Evolutionary conservation across 2,329 filamentous ascomycete genomes (phyloP).

Genomic region (Lachnellula cervina): DNA sequence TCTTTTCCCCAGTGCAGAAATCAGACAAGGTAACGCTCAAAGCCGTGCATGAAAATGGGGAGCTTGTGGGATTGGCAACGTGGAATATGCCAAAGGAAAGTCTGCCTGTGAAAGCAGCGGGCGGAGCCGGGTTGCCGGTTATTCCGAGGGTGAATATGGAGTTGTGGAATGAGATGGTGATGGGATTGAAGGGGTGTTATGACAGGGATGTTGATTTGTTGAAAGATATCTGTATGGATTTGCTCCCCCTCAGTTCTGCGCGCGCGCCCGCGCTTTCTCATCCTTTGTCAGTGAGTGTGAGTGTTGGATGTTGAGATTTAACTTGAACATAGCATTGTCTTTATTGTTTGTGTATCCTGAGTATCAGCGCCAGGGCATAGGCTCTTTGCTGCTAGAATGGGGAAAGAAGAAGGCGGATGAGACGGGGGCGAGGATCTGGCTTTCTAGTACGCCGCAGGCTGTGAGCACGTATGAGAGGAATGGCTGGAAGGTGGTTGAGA

Average conservation of each 20-base stretch:
- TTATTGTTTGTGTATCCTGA: constrained; percentile 19
- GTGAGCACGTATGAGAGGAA: constrained; percentile 19
- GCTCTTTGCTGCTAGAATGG: constrained; percentile 11
- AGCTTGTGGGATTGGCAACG: constrained; percentile 14
- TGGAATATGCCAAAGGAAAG: constrained; percentile 15
- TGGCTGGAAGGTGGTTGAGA: constrained; percentile 29
- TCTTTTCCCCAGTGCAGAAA: constrained; percentile 16
- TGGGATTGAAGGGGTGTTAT: constrained; percentile 10
- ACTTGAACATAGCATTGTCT: constrained; percentile 3
- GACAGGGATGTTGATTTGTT: constrained; percentile 15
- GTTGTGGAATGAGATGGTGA: constrained; percentile 17
- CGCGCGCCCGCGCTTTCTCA: too few species aligned
- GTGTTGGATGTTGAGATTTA: background rate
- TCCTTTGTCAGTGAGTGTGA: background rate
- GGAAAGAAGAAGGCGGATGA: constrained; percentile 14
- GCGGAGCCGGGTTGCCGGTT: constrained; percentile 2
- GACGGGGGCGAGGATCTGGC: constrained; percentile 11
- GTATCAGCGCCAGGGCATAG: constrained; percentile 17
- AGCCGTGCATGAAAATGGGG: constrained; percentile 6
- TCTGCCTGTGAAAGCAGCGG: background rate
- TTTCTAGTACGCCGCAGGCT: constrained; percentile 19
- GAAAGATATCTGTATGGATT: constrained; percentile 17
- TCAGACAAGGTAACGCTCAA: constrained; percentile 10
- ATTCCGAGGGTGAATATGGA: constrained; percentile 13
- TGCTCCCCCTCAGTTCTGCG: background rate